phyloP scores from a whole-genome alignment of 2,329 filamentous ascomycete species.

The Capronia coronata region DNA sequence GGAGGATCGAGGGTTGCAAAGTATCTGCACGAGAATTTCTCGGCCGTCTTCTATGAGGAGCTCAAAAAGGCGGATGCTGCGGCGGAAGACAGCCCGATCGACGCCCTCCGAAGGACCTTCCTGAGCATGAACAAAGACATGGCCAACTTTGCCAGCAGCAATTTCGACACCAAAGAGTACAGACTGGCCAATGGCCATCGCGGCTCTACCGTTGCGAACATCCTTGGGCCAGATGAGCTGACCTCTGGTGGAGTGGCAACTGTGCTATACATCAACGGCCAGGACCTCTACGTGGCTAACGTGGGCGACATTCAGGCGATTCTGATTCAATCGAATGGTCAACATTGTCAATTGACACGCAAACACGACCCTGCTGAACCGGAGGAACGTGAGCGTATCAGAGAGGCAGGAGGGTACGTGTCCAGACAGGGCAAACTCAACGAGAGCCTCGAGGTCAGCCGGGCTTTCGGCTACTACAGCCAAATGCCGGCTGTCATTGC shows the following conservation, averaged over 20 bases:
- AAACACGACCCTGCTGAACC: slow-evolving; percentile 92
- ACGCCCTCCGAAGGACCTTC: slow-evolving; percentile 82
- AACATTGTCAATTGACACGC: slow-evolving; percentile 72
- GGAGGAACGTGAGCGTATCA: slow-evolving; percentile 76
- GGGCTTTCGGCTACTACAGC: slow-evolving; percentile 91
- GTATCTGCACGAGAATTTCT: slow-evolving; percentile 93
- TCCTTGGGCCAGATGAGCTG: slow-evolving; percentile 82
- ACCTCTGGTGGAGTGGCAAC: slow-evolving; percentile 88
- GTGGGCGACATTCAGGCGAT: slow-evolving; percentile 95
- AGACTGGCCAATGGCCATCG: slow-evolving; percentile 55
- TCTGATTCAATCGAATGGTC: slow-evolving; percentile 81
- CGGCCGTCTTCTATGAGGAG: slow-evolving; percentile 73
- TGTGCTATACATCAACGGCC: slow-evolving; percentile 79
- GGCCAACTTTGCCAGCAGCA: slow-evolving; percentile 73
- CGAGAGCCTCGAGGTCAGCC: slow-evolving; percentile 81
- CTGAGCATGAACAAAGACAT: slow-evolving; percentile 89
- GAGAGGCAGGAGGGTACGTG: slow-evolving; percentile 91
- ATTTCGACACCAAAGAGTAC: slow-evolving; percentile 52
- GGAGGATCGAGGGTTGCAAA: slow-evolving; percentile 95
- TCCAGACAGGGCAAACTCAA: slow-evolving; percentile 92
- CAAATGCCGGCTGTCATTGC: slow-evolving; percentile 90
- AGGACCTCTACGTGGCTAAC: slow-evolving; percentile 89
- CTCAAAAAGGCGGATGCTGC: slow-evolving; percentile 63
- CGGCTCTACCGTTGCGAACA: slow-evolving; percentile 63
- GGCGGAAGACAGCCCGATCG: slow-evolving; percentile 65